Evolutionary conservation across 23 red algal genomes (phyloP).

Genomic region (Gracilaria caudata): DNA sequence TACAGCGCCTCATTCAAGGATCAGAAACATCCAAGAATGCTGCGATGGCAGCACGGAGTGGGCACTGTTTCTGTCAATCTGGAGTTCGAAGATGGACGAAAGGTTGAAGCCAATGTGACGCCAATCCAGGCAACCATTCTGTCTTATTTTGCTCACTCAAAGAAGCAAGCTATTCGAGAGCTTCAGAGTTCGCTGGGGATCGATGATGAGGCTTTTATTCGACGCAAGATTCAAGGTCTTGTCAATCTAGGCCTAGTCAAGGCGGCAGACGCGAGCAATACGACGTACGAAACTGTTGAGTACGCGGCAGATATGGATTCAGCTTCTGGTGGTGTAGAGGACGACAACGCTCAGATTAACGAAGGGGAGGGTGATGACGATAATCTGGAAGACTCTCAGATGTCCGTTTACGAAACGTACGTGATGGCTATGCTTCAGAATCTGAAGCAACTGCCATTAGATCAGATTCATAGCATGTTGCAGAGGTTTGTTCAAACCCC

Average conservation of each 20-base stretch:
- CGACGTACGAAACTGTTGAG: constrained; percentile 60
- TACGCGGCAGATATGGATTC: constrained; percentile 30
- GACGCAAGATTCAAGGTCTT: constrained; percentile 38
- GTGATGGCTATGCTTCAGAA: constrained; percentile 78
- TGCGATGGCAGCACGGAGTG: constrained; percentile 60
- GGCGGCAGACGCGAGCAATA: constrained; percentile 30
- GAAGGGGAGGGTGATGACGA: constrained; percentile 44
- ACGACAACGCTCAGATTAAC: constrained; percentile 13
- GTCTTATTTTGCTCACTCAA: constrained; percentile 35
- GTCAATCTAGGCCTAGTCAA: constrained; percentile 39
- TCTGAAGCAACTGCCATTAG: constrained; percentile 66
- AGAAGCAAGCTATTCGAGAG: constrained; percentile 8
- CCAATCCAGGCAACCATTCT: constrained; percentile 65
- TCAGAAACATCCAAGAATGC: constrained; percentile 60
- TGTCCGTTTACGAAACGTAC: constrained; percentile 72
- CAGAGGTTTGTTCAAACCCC: constrained; percentile 57
- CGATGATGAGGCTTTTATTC: constrained; percentile 30
- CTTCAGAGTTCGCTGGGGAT: constrained; percentile 30
- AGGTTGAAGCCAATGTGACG: constrained; percentile 19
- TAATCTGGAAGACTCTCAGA: constrained; percentile 33
- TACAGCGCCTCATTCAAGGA: constrained; percentile 54
- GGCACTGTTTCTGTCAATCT: constrained; percentile 37
- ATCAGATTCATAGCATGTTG: constrained; percentile 74
- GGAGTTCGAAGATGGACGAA: constrained; percentile 49
- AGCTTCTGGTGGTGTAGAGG: constrained; percentile 37